Conservation (phyloP, 75 land plant genomes). For the Pinus tabuliformis region DNA sequence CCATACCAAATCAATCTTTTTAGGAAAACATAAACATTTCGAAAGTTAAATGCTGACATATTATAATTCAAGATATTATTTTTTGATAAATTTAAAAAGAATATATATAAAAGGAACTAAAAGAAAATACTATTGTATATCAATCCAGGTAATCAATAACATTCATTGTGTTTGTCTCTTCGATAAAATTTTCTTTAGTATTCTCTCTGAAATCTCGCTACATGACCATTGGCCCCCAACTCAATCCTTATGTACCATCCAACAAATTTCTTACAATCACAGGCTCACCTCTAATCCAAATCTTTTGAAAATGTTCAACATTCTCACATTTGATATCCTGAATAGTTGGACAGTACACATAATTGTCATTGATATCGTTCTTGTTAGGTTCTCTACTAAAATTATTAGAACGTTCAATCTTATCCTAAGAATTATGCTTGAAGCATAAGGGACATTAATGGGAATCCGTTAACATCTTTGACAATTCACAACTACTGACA, state of each 20-base stretch:
- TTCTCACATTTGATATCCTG: slow-evolving; percentile 27
- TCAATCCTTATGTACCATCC: slow-evolving; percentile 55
- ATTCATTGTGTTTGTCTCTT: slow-evolving; percentile 31
- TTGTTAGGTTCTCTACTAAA: slow-evolving; percentile 57
- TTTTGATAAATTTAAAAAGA: neutral
- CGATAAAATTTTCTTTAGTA: slow-evolving; percentile 30
- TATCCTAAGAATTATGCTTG: slow-evolving; percentile 3
- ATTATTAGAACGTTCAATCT: neutral
- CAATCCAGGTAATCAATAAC: slow-evolving; percentile 87
- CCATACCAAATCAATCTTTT: neutral
- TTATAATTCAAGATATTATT: neutral
- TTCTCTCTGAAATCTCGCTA: slow-evolving; percentile 67
- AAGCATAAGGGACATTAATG: slow-evolving; percentile 27
- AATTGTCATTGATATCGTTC: slow-evolving; percentile 46
- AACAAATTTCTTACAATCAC: slow-evolving; percentile 75
- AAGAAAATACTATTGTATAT: slow-evolving; percentile 55
- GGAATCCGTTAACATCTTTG: slow-evolving; percentile 5
- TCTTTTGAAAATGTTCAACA: slow-evolving; percentile 71
- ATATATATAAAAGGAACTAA: neutral
- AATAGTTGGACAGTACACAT: slow-evolving; percentile 57
- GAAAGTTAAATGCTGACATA: neutral
- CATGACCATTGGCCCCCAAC: slow-evolving; percentile 90
- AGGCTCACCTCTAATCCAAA: slow-evolving; percentile 81
- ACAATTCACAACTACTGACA: neutral
- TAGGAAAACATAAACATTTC: neutral